These are phyloP conservation scores for Aspergillus ochraceoroseus DNA, from an alignment of 2,329 filamentous ascomycete species.

Conservation along the genomic window DNA sequence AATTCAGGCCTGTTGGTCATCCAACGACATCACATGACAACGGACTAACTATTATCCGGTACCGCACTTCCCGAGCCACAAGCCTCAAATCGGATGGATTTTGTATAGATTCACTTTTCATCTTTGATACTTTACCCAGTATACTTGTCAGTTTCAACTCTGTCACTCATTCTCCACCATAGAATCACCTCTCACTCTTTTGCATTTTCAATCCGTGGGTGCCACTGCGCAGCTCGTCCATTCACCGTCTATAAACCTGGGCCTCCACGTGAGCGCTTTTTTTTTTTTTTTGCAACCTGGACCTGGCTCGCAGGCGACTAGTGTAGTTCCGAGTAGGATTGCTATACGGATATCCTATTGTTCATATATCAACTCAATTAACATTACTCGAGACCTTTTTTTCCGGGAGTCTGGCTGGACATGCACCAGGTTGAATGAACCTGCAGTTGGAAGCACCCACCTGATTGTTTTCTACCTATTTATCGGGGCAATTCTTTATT, in stretches of 20 bases:
- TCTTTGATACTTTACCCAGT: neutral
- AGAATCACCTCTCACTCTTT: neutral
- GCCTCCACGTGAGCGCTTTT: slow-evolving; percentile 7
- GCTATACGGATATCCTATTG: neutral
- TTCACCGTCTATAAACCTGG: neutral
- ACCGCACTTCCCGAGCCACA: neutral
- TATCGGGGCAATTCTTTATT: no score
- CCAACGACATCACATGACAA: slow-evolving; percentile 7
- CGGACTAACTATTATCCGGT: slow-evolving; percentile 1
- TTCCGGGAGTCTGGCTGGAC: no score
- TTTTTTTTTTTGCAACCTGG: no score
- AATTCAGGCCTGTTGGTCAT: neutral
- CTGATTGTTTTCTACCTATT: neutral
- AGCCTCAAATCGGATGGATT: slow-evolving; percentile 1
- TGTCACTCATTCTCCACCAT: neutral
- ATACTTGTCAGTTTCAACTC: neutral
- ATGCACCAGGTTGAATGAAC: slow-evolving; percentile 4
- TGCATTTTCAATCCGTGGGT: neutral
- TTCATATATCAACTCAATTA: neutral
- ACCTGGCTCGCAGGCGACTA: neutral
- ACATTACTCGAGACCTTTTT: no score
- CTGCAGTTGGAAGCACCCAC: neutral
- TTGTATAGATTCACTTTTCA: slow-evolving; percentile 12
- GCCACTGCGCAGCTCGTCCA: neutral
- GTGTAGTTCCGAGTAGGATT: neutral